Conservation (phyloP, 2,329 filamentous ascomycete genomes). For the Colletotrichum abscissum region DNA sequence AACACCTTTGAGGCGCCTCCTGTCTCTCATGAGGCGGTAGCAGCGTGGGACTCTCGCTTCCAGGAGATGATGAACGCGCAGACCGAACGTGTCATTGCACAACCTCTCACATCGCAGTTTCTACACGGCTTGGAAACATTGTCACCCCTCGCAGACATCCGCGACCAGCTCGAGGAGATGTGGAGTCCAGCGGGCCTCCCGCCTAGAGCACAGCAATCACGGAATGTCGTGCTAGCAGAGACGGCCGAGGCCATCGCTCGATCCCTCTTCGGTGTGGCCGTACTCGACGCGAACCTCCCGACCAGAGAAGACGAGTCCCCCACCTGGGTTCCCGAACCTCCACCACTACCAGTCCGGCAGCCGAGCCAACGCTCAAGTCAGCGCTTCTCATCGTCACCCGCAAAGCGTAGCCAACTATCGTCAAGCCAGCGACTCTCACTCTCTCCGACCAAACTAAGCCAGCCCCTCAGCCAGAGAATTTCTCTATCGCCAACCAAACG, state of each 20-base stretch:
- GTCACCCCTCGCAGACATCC: constrained; percentile 22
- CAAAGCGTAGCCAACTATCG: constrained; percentile 12
- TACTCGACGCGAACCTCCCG: constrained; percentile 29
- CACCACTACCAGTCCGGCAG: not conserved
- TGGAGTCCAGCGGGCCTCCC: constrained; percentile 17
- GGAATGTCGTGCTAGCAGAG: constrained; percentile 31
- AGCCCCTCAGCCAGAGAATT: constrained; percentile 5
- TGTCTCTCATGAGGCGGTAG: constrained; percentile 10
- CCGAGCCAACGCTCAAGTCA: constrained; percentile 21
- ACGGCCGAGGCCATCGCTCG: constrained; percentile 33
- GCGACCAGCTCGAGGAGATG: constrained; percentile 21
- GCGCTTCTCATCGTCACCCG: constrained; percentile 14
- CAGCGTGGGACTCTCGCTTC: constrained; percentile 32
- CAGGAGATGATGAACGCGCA: constrained; percentile 12
- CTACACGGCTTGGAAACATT: not conserved
- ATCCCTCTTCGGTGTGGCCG: constrained; percentile 28
- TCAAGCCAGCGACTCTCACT: constrained; percentile 15
- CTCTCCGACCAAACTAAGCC: constrained; percentile 25
- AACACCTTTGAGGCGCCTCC: constrained; percentile 34
- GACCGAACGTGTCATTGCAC: constrained; percentile 27
- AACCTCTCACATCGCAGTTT: constrained; percentile 15
- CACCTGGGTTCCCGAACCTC: constrained; percentile 30
- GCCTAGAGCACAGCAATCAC: constrained; percentile 15
- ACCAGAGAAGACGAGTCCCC: constrained; percentile 5
- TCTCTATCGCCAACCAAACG: constrained; percentile 23